These are phyloP conservation scores for Citrus australasica DNA, from an alignment of 345 rosid genomes.

Conservation along the genomic window DNA sequence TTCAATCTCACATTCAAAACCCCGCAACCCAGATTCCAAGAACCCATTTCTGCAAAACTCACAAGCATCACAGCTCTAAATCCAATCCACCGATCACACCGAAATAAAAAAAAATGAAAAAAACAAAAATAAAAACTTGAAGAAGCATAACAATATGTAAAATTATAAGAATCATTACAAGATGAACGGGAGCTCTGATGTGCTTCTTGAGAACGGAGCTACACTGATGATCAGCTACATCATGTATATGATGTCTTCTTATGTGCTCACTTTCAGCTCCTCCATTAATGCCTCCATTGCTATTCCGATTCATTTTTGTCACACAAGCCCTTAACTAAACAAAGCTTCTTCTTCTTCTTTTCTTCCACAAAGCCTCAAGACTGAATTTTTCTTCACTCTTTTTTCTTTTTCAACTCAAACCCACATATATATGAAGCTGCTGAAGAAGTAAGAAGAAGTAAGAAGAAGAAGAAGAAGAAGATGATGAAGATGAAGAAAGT, in stretches of 20 bases:
- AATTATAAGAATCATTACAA: conserved; percentile 35
- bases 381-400: background rate
- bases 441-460: background rate
- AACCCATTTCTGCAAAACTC: conserved; percentile 1
- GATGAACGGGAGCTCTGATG: conserved; percentile 91
- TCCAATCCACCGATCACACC: background rate
- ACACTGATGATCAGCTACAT: conserved; percentile 70
- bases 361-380: background rate
- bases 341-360: no score
- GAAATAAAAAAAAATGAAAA: background rate
- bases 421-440: background rate
- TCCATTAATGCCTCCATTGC: conserved; percentile 22
- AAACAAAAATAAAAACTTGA: background rate
- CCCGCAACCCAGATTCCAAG: conserved; percentile 3
- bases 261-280: conserved; percentile 52
- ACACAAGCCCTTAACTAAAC: conserved; percentile 6
- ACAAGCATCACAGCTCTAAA: background rate
- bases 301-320: conserved; percentile 40
- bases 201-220: conserved; percentile 73
- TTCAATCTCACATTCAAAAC: background rate
- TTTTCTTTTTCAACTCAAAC: conserved; percentile 6
- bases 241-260: conserved; percentile 58
- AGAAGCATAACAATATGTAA: background rate
- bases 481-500: background rate
- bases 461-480: no score